Evolutionary conservation across 352 stramenopile genomes (phyloP), one percentile per base, ranked within the genome.

Genomic region (Pythium dissimile): DNA sequence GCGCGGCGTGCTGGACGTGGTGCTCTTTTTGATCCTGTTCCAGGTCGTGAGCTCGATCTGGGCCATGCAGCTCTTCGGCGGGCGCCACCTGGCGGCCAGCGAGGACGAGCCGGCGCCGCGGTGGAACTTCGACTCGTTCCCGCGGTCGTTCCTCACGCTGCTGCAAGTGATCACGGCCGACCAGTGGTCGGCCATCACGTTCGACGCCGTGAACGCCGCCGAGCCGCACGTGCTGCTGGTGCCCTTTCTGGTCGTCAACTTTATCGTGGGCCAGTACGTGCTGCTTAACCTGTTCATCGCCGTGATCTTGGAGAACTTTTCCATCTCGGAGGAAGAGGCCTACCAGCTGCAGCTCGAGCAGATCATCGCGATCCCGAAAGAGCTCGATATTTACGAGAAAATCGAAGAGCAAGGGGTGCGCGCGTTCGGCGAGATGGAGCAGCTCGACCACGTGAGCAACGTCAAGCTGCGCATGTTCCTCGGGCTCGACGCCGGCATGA

Each of bases 301-400:
- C 39, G 82, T 90, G 42, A 92, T 90, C 54, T 71, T 92, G 34
- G 82, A 92, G 18, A 92, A 92, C 44, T 92, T 92, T 54, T 74
- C 78, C 12, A 86, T 92, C 35, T 81, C 80, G 0, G 82, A 92
- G 49, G 82, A 92, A 47, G 82, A 92, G 54, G 82, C 82, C 2
- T 92, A 92, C 23, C 82, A 92, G 31, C 62, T 90, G n/a, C 82
- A 92, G 59, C 73, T 92, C 21, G 80, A 81, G 18, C 82, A 88
- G 55, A 88, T 92, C 54, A 88, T 92, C 37, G 82, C 82, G 18
- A 88, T 88, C 45, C 82, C 82, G 2, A 92, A 92, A 35, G 82
- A 92, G 21, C 68, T 92, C 4, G 77, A 88, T 31, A 92, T 92
- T 31, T 86, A 88, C 45, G 82, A 92, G 46, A 86, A 86, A 54